Evolutionary conservation across 768 basidiomycete species (phyloP).

Genomic region (Naganishia vaughanmartiniae): DNA sequence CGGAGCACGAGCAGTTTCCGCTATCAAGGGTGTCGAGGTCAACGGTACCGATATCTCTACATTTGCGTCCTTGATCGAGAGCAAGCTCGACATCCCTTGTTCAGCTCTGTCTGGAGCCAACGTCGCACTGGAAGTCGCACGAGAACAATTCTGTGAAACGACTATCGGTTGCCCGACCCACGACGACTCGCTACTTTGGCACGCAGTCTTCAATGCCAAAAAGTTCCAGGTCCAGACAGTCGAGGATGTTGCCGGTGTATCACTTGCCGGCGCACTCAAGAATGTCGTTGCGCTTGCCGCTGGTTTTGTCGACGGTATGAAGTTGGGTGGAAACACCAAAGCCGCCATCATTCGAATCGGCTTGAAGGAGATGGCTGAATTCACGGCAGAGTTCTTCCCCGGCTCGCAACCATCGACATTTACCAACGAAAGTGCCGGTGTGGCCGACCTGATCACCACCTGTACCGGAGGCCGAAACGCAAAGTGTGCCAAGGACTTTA

Average conservation of each 20-base stretch:
- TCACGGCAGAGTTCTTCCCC: slow-evolving; percentile 55
- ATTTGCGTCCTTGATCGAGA: slow-evolving; percentile 55
- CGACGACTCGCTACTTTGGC: slow-evolving; percentile 53
- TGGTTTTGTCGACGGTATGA: slow-evolving; percentile 55
- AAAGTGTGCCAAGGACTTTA: slow-evolving; percentile 55
- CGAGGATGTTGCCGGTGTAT: slow-evolving; percentile 56
- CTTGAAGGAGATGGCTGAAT: slow-evolving; percentile 56
- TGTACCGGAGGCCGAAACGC: slow-evolving; percentile 50
- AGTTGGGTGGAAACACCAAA: slow-evolving; percentile 54
- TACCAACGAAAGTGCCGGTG: slow-evolving; percentile 50
- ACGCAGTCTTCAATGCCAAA: slow-evolving; percentile 53
- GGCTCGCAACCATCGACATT: slow-evolving; percentile 49
- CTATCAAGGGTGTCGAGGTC: slow-evolving; percentile 58
- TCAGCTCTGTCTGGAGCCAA: slow-evolving; percentile 56
- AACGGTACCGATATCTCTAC: slow-evolving; percentile 54
- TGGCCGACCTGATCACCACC: slow-evolving; percentile 57
- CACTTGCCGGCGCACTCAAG: slow-evolving; percentile 56
- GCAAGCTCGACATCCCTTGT: slow-evolving; percentile 52
- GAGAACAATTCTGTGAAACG: slow-evolving; percentile 56
- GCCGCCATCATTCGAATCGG: slow-evolving; percentile 57
- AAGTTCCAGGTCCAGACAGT: slow-evolving; percentile 54
- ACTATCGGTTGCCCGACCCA: slow-evolving; percentile 54
- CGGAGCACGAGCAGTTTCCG: slow-evolving; percentile 53
- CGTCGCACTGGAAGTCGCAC: slow-evolving; percentile 53
- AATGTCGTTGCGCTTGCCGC: slow-evolving; percentile 57